Percentiles rank a stretch among this genome's conserved stretches.
These are phyloP conservation scores for Cryphonectria radicalis DNA, from an alignment of 2,329 filamentous ascomycete species.

Conservation along the genomic window DNA sequence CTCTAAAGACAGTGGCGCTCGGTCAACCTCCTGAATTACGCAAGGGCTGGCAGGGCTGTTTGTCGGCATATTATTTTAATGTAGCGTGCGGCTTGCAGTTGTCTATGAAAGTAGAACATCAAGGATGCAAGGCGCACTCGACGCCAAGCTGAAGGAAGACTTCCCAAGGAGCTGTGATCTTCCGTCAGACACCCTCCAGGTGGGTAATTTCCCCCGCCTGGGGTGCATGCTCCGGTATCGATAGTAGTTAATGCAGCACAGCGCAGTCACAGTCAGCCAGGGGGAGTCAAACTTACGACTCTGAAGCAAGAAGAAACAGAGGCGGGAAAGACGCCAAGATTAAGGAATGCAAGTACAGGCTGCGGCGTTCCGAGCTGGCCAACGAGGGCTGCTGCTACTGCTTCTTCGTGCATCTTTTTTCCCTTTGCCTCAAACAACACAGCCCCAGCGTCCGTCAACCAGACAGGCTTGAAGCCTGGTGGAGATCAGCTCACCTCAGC, in stretches of 20 bases:
- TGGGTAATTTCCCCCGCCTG: background rate
- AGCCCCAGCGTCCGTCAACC: background rate
- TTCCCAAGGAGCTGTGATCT: background rate
- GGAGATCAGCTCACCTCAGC: slow-evolving; percentile 5
- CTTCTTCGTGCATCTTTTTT: background rate
- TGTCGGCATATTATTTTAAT: background rate
- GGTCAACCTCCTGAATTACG: background rate
- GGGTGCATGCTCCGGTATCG: background rate
- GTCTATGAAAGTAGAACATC: background rate
- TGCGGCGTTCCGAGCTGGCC: background rate
- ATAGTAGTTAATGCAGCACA: background rate
- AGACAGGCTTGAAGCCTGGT: background rate
- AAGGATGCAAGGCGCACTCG: background rate
- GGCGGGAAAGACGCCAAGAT: background rate
- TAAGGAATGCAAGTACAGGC: background rate
- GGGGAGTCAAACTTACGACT: background rate
- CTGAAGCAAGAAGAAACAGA: background rate
- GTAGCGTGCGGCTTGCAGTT: background rate
- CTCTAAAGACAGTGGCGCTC: background rate
- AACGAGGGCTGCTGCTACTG: background rate
- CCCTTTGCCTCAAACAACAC: background rate
- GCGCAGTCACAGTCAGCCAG: background rate
- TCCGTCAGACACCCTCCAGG: background rate
- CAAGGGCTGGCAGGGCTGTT: background rate
- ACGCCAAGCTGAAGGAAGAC: background rate